These are phyloP conservation scores for Hyphopichia buzzinii DNA, from an alignment of 1,139 yeast genomes.

Conservation along the genomic window DNA sequence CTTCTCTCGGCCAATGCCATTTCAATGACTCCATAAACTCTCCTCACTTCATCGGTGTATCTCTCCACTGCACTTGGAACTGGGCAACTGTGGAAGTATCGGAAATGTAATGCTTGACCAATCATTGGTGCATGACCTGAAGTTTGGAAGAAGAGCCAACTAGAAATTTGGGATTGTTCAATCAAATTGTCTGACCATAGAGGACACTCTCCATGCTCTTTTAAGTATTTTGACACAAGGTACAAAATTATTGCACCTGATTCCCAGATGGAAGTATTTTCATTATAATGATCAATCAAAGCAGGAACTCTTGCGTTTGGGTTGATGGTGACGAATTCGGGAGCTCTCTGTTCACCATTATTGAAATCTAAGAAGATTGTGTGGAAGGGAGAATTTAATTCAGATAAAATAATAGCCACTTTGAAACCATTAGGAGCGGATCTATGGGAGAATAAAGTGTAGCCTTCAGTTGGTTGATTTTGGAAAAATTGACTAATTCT, in stretches of 20 bases:
- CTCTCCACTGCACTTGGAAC: conserved; percentile 89
- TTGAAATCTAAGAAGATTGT: conserved; percentile 88
- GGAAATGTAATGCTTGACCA: conserved; percentile 93
- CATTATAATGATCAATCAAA: conserved; percentile 80
- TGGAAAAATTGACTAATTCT: conserved; percentile 74
- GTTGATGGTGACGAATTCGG: conserved; percentile 85
- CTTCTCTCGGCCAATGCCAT: conserved; percentile 94
- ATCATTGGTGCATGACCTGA: conserved; percentile 98
- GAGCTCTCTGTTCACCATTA: conserved; percentile 87
- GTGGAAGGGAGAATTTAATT: conserved; percentile 73
- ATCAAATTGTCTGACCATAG: conserved; percentile 78
- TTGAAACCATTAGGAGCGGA: conserved; percentile 97
- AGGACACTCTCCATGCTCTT: conserved; percentile 69
- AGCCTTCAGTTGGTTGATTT: conserved; percentile 80
- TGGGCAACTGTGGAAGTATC: conserved; percentile 84
- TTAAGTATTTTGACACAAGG: conserved; percentile 63
- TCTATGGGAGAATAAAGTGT: conserved; percentile 82
- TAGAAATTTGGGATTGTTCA: conserved; percentile 82
- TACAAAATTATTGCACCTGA: conserved; percentile 87
- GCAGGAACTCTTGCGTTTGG: conserved; percentile 97
- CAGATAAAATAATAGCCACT: conserved; percentile 87
- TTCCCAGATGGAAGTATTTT: conserved; percentile 87
- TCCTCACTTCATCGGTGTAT: conserved; percentile 87
- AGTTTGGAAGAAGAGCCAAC: conserved; percentile 94
- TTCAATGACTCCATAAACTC: conserved; percentile 92